These are phyloP conservation scores for Saccharomycopsis phalli DNA, from an alignment of 1,139 yeast genomes.

Conservation along the genomic window DNA sequence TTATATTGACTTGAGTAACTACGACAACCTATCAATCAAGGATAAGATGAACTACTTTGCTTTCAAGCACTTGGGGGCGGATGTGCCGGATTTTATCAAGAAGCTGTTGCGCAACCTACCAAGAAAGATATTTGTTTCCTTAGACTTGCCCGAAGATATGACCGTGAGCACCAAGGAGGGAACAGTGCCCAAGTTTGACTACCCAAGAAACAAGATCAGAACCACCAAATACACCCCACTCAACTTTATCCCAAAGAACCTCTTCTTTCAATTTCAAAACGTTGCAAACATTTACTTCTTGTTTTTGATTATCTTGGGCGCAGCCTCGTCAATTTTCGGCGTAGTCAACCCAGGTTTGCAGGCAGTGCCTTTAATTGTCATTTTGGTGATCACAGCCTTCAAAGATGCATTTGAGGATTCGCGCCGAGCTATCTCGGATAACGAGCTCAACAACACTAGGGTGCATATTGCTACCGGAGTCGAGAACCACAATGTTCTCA, in stretches of 20 bases:
- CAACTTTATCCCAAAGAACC: constrained; percentile 78
- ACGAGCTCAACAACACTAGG: constrained; percentile 79
- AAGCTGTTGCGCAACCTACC: constrained; percentile 7
- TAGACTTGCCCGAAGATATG: constrained; percentile 55
- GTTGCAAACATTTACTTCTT: constrained; percentile 87
- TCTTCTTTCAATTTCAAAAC: constrained; percentile 71
- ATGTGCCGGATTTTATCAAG: constrained; percentile 12
- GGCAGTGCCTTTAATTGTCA: constrained; percentile 90
- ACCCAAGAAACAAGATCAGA: constrained; percentile 85
- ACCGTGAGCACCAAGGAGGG: constrained; percentile 46
- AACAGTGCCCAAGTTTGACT: constrained; percentile 41
- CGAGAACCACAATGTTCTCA: constrained; percentile 66
- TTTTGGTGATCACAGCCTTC: constrained; percentile 77
- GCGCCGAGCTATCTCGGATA: constrained; percentile 69
- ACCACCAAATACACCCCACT: constrained; percentile 94
- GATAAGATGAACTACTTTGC: constrained; percentile 8
- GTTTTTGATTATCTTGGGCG: constrained; percentile 72
- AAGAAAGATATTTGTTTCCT: constrained; percentile 58
- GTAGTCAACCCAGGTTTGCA: constrained; percentile 83
- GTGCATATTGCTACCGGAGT: constrained; percentile 69
- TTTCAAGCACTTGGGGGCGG: constrained; percentile 6
- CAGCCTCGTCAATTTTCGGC: constrained; percentile 85
- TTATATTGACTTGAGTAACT: constrained; percentile 11
- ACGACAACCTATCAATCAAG: constrained; percentile 7
- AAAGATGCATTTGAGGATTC: constrained; percentile 95